phyloP scores from a whole-genome alignment of 1,284 basidiomycete genomes.

The Irpex rosettiformis region DNA sequence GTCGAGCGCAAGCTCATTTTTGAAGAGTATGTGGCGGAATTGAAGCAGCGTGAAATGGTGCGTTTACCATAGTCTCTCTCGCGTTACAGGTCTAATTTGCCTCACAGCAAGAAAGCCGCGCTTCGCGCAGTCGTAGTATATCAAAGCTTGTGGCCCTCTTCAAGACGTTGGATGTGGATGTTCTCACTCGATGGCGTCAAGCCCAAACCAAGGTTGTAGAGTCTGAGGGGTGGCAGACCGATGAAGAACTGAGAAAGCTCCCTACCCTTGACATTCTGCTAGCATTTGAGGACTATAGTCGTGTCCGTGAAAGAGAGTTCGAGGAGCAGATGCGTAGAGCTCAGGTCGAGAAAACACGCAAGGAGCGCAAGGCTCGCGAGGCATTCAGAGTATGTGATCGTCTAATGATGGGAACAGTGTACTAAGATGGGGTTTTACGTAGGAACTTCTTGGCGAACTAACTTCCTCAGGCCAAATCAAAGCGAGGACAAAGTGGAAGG shows the following conservation, averaged over 20 bases:
- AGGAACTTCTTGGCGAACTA: constrained; percentile 73
- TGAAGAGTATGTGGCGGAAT: constrained; percentile 83
- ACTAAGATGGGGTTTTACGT: background rate
- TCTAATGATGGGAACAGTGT: background rate
- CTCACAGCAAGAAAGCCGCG: constrained; percentile 69
- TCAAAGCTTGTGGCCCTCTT: constrained; percentile 77
- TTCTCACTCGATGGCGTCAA: constrained; percentile 84
- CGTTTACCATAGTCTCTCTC: constrained; percentile 26
- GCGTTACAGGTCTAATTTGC: background rate
- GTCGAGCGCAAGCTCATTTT: constrained; percentile 83
- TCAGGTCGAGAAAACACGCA: constrained; percentile 80
- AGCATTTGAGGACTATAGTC: constrained; percentile 89
- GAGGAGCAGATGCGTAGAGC: constrained; percentile 77
- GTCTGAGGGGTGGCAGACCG: constrained; percentile 74
- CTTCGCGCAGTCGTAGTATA: constrained; percentile 71
- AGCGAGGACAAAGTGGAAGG: constrained; percentile 88
- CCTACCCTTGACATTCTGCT: constrained; percentile 87
- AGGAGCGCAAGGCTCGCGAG: constrained; percentile 85
- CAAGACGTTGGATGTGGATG: constrained; percentile 81
- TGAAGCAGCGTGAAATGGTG: constrained; percentile 84
- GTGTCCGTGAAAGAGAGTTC: constrained; percentile 83
- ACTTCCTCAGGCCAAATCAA: constrained; percentile 67
- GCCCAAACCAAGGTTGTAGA: constrained; percentile 75
- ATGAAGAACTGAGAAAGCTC: constrained; percentile 73
- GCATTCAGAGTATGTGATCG: constrained; percentile 67